A percentile compares a stretch with the other conserved stretches of the same genome.
These are phyloP conservation scores for Salix caprea DNA, from an alignment of 345 rosid genomes.

Conservation along the genomic window DNA sequence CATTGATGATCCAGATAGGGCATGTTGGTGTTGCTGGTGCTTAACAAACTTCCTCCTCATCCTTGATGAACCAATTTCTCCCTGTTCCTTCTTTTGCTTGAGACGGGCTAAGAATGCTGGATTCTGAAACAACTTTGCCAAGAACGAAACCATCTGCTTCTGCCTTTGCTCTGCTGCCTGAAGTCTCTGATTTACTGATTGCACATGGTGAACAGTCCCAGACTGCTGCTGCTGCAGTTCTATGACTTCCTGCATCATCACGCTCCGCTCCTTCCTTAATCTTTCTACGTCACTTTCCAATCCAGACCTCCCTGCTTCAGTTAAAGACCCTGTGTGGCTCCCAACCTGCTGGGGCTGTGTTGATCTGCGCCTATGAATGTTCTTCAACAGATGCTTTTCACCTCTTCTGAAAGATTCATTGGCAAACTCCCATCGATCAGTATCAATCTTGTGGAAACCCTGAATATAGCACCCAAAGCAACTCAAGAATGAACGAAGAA, in stretches of 20 bases:
- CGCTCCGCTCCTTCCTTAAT: constrained; percentile 18
- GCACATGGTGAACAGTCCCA: constrained; percentile 19
- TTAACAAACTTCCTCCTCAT: constrained; percentile 57
- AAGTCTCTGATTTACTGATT: constrained; percentile 22
- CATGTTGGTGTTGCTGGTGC: constrained; percentile 42
- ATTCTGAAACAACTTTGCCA: constrained; percentile 23
- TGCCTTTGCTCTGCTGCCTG: constrained; percentile 28
- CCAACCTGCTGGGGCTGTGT: constrained; percentile 42
- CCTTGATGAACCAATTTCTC: constrained; percentile 40
- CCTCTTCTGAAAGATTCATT: constrained; percentile 30
- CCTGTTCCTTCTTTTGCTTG: constrained; percentile 19
- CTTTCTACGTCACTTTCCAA: constrained; percentile 20
- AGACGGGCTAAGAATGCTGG: constrained; percentile 24
- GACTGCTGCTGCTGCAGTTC: constrained; percentile 27
- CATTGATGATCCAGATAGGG: constrained; percentile 29
- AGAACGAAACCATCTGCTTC: constrained; percentile 26
- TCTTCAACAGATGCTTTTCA: constrained; percentile 20
- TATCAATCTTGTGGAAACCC: constrained; percentile 31
- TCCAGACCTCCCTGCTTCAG: constrained; percentile 15
- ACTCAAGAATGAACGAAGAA: constrained; percentile 27
- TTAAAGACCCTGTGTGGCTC: constrained; percentile 3
- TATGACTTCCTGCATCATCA: constrained; percentile 28
- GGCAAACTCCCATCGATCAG: constrained; percentile 33
- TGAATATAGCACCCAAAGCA: constrained; percentile 18
- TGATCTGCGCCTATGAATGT: constrained; percentile 27